Conservation (phyloP, 2,329 filamentous ascomycete genomes). For the Colletotrichum scovillei region DNA sequence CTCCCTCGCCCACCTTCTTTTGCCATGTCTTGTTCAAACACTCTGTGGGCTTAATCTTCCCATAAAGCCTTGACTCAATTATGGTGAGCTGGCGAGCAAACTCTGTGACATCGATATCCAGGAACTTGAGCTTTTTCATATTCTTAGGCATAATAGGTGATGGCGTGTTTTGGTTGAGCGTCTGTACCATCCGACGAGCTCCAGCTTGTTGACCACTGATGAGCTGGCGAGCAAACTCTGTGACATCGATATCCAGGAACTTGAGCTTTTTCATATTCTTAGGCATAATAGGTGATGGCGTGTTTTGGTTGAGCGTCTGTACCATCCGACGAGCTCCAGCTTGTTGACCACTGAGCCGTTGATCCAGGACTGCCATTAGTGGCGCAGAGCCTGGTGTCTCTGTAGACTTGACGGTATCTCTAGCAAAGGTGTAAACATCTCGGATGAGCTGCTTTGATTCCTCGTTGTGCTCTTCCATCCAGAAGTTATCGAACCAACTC, state of each 20-base stretch:
- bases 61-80: slow-evolving; percentile 93
- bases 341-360: slow-evolving; percentile 89
- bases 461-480: slow-evolving; percentile 95
- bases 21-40: slow-evolving; percentile 99
- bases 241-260: slow-evolving; percentile 95
- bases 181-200: slow-evolving; percentile 87
- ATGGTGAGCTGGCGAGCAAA: slow-evolving; percentile 98
- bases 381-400: slow-evolving; percentile 90
- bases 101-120: slow-evolving; percentile 95
- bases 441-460: slow-evolving; percentile 87
- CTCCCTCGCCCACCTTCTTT: slow-evolving; percentile 87
- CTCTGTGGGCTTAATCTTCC: slow-evolving; percentile 95
- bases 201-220: slow-evolving; percentile 91
- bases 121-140: slow-evolving; percentile 99
- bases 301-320: slow-evolving; percentile 84
- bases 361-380: slow-evolving; percentile 87
- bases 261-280: slow-evolving; percentile 99
- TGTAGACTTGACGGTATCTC: slow-evolving; percentile 91
- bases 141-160: slow-evolving; percentile 96
- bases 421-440: slow-evolving; percentile 90
- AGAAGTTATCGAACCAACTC: slow-evolving; percentile 98
- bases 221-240: slow-evolving; percentile 96
- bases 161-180: slow-evolving; percentile 83
- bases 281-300: slow-evolving; percentile 89
- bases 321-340: slow-evolving; percentile 87